phyloP scores from a whole-genome alignment of 192 early-diverging fungal species.

The Coemansia sp. region DNA sequence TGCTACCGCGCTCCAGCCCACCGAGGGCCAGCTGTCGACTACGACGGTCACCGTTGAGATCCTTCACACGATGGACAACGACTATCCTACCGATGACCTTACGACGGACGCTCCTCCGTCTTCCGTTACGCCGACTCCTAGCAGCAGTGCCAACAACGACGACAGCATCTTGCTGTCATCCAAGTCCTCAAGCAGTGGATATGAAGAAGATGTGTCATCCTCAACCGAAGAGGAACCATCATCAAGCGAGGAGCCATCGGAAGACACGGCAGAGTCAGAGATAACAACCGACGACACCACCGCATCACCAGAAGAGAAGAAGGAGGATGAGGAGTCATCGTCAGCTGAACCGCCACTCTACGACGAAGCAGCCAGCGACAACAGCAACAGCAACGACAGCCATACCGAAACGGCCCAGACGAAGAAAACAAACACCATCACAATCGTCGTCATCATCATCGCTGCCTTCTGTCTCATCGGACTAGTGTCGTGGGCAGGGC shows the following conservation, averaged over 20 bases:
- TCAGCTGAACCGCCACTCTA: neutral
- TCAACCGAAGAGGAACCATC: neutral
- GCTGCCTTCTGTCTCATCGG: slow-evolving; percentile 17
- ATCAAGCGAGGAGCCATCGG: neutral
- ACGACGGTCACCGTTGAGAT: neutral
- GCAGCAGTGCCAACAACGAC: neutral
- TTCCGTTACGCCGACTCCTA: neutral
- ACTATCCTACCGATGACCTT: too few relatives aligned
- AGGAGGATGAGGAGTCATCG: neutral
- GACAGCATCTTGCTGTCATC: neutral
- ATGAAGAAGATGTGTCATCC: neutral
- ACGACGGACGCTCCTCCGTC: neutral
- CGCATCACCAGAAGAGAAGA: too few relatives aligned
- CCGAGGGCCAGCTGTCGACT: slow-evolving; percentile 3
- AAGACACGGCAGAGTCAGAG: too few relatives aligned
- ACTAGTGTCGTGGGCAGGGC: slow-evolving; percentile 24
- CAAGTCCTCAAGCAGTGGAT: neutral
- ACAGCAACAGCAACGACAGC: too few relatives aligned
- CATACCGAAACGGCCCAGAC: too few relatives aligned
- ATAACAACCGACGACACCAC: too few relatives aligned
- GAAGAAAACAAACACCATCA: neutral
- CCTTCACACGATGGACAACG: neutral
- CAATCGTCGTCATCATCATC: slow-evolving; percentile 10
- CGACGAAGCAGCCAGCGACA: too few relatives aligned
- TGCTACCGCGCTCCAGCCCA: slow-evolving; percentile 1